Evolutionary conservation across 2,329 filamentous ascomycete genomes (phyloP).

Genomic region (Elsinoe perseae): DNA sequence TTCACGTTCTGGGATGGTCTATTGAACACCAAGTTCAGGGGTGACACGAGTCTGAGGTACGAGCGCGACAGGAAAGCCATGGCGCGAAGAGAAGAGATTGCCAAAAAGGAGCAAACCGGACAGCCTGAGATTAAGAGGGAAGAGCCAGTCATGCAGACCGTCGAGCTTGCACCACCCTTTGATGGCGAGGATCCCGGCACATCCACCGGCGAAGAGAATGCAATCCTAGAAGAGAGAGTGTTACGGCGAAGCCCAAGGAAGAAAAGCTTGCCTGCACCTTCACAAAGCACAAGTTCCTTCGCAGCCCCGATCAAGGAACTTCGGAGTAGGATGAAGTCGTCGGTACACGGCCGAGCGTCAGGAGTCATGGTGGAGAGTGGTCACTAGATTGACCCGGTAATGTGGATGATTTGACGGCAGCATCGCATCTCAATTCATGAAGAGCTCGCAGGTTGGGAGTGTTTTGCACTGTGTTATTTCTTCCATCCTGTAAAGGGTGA

Average conservation of each 20-base stretch:
- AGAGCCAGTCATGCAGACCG: slow-evolving; percentile 24
- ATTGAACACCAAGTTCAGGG: slow-evolving; percentile 73
- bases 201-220: neutral
- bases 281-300: slow-evolving; percentile 30
- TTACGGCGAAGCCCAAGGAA: slow-evolving; percentile 37
- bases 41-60: slow-evolving; percentile 52
- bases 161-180: slow-evolving; percentile 13
- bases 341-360: slow-evolving; percentile 39
- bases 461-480: slow-evolving; percentile 1
- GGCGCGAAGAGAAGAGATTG: slow-evolving; percentile 24
- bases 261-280: slow-evolving; percentile 31
- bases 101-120: slow-evolving; percentile 50
- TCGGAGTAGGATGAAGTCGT: slow-evolving; percentile 24
- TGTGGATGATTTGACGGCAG: slow-evolving; percentile 8
- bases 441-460: slow-evolving; percentile 7
- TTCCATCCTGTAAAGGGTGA: neutral
- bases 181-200: neutral
- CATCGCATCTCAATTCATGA: slow-evolving; percentile 1
- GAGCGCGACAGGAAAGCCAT: slow-evolving; percentile 45
- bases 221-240: slow-evolving; percentile 19
- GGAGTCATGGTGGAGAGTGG: slow-evolving; percentile 40
- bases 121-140: slow-evolving; percentile 33
- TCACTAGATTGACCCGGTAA: slow-evolving; percentile 22
- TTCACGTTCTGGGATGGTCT: slow-evolving; percentile 92
- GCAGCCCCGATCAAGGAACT: slow-evolving; percentile 18